These are phyloP conservation scores for Phaseolus lunatus DNA, from an alignment of 306 rosid species.

Conservation along the genomic window DNA sequence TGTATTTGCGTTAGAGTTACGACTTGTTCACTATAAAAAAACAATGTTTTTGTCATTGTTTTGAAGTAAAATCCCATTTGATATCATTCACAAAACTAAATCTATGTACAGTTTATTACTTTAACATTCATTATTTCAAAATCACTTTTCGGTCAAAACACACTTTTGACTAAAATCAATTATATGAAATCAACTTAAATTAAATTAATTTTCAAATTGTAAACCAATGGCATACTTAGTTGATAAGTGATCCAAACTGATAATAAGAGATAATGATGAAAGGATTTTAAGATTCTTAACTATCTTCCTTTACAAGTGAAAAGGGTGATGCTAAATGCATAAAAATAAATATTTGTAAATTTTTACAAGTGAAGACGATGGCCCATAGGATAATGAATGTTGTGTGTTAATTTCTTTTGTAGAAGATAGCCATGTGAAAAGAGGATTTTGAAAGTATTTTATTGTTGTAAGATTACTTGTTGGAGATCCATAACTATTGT, in stretches of 20 bases:
- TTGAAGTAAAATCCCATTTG: background rate
- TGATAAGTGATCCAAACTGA: background rate
- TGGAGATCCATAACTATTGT: too few relatives aligned
- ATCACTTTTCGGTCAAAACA: too few relatives aligned
- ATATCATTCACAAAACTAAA: background rate
- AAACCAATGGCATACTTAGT: background rate
- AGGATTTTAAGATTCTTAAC: background rate
- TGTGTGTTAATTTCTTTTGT: background rate
- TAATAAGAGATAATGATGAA: too few relatives aligned
- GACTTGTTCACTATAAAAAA: background rate
- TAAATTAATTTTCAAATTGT: background rate
- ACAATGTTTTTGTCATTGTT: background rate
- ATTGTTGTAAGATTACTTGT: too few relatives aligned
- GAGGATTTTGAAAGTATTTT: background rate
- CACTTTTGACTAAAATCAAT: background rate
- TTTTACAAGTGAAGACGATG: background rate
- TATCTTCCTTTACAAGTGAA: background rate
- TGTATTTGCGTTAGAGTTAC: background rate
- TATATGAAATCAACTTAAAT: background rate
- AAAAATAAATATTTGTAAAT: background rate
- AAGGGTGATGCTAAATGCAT: background rate
- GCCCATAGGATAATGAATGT: background rate
- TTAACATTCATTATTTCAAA: background rate
- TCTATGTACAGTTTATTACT: too few relatives aligned
- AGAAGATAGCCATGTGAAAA: background rate